Base-by-base conservation (phyloP, 495 filamentous ascomycete species). In the Aspergillus olivimuriae region DNA sequence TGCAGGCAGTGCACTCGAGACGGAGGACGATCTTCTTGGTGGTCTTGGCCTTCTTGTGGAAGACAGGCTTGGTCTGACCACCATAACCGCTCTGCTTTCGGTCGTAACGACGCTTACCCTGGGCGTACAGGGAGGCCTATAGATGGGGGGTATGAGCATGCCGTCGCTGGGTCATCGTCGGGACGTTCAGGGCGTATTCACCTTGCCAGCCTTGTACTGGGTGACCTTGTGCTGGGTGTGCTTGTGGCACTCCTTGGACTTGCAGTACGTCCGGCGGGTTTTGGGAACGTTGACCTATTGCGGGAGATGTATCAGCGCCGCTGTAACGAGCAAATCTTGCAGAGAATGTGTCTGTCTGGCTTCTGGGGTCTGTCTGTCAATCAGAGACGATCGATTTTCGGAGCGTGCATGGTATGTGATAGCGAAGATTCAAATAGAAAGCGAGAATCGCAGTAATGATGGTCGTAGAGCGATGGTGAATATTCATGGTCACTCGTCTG, bases 41-140 rank as follows among this genome's bases (percentile, higher is more conserved):
- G 53, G 94, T 97, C 84, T 99, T 99, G 51, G 94, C 94, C 81
- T 96, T 96, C 83, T 97, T 97, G 86, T 96, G 91, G 84, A 99
- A 95, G 60, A 95, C 87, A 55, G 89, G 89, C 77, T 98, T 98
- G 52, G 92, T 98, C 77, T 98, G 92, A 84, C 92, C 92, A 83
- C 94, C 92, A 75, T 95, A 98, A 81, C 92, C 70, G 63, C 83
- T 87, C 78, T 99, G 94, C 79, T 99, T 99, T 66, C 94, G 84
- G 77, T 97, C 92, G 80, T 99, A 99, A 83, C 92, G 91, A 72
- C 92, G 87, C 84, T 97, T 99, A 81, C 92, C 92, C 81, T 95
- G 90, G 57, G 90, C 89, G 76, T 86, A 92, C 19, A 89, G 76
- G 51, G 90, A 94, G 63, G 88, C 88, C 87, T 91, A 67, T 53